Percentiles rank a stretch among this genome's conserved stretches.
phyloP scores from a whole-genome alignment of 1,139 yeast species.

The Kodamaea suecica region DNA sequence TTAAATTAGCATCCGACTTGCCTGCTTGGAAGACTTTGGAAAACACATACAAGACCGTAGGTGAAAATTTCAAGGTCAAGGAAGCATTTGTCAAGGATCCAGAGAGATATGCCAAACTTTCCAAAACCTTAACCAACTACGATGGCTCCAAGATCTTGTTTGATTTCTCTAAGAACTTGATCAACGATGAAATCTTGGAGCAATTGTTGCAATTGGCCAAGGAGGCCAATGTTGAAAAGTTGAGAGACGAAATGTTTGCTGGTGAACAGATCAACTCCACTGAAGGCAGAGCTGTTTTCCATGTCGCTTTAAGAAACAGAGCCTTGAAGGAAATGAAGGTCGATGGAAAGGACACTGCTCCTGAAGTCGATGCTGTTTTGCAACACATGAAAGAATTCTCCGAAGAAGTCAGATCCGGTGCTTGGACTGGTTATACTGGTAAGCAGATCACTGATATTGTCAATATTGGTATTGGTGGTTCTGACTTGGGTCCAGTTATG shows the following conservation, averaged over 20 bases:
- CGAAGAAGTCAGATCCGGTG: slow-evolving; percentile 83
- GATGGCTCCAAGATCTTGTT: slow-evolving; percentile 87
- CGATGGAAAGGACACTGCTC: slow-evolving; percentile 84
- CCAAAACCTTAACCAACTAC: slow-evolving; percentile 74
- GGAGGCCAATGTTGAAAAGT: slow-evolving; percentile 82
- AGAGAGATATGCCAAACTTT: slow-evolving; percentile 68
- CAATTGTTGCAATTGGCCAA: slow-evolving; percentile 75
- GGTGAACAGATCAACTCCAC: slow-evolving; percentile 95
- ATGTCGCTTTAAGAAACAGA: slow-evolving; percentile 93
- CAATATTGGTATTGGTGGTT: slow-evolving; percentile 98
- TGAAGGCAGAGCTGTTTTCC: slow-evolving; percentile 95
- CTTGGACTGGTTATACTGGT: slow-evolving; percentile 96
- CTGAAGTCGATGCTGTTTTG: slow-evolving; percentile 86
- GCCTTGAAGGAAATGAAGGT: slow-evolving; percentile 77
- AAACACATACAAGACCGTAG: slow-evolving; percentile 56
- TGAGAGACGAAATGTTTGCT: slow-evolving; percentile 86
- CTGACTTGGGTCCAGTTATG: slow-evolving; percentile 99
- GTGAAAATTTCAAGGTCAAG: slow-evolving; percentile 72
- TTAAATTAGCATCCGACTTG: slow-evolving; percentile 69
- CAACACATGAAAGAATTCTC: slow-evolving; percentile 96
- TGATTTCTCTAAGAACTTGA: slow-evolving; percentile 91
- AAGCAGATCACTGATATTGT: slow-evolving; percentile 90
- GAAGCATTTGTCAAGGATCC: slow-evolving; percentile 76
- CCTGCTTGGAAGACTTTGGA: slow-evolving; percentile 85
- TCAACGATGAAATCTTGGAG: slow-evolving; percentile 75